Conservation (phyloP, 2,329 filamentous ascomycete species). For the Diaporthe eres region DNA sequence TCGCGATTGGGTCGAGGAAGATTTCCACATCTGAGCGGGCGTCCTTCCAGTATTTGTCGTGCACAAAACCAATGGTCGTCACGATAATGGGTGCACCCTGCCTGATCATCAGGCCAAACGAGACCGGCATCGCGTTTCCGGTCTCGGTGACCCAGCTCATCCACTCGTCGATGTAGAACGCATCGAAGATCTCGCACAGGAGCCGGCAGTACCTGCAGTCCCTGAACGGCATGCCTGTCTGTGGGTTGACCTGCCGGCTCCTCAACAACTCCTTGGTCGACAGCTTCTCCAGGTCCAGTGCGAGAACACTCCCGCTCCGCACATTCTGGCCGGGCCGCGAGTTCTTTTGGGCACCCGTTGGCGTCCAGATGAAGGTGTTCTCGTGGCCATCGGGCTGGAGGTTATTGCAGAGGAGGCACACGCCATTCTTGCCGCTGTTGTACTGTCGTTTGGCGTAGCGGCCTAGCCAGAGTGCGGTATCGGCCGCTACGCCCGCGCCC, state of each 20-base stretch:
- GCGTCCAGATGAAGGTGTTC: not conserved
- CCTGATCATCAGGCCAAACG: slow-evolving; percentile 13
- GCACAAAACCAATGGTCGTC: not conserved
- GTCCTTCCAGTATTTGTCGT: slow-evolving; percentile 25
- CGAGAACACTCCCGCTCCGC: not conserved
- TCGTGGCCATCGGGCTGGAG: slow-evolving; percentile 17
- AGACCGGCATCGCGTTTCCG: not conserved
- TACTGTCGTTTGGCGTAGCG: slow-evolving; percentile 22
- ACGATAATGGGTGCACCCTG: slow-evolving; percentile 5
- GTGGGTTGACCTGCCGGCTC: not conserved
- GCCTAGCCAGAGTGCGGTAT: slow-evolving; percentile 5
- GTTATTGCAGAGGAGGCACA: slow-evolving; percentile 23
- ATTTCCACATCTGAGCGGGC: not conserved
- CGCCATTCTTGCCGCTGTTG: slow-evolving; percentile 6
- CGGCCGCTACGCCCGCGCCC: not conserved
- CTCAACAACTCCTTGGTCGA: slow-evolving; percentile 15
- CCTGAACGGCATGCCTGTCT: not conserved
- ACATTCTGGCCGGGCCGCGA: not conserved
- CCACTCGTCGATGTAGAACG: slow-evolving; percentile 26
- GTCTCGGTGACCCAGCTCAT: slow-evolving; percentile 30
- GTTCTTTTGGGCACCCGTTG: not conserved
- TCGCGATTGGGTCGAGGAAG: not conserved
- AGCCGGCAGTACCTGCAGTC: slow-evolving; percentile 25
- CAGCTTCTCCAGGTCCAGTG: not conserved
- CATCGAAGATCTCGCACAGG: not conserved